Conservation (phyloP, 2,329 filamentous ascomycete genomes). For the Fusarium bactridioides region DNA sequence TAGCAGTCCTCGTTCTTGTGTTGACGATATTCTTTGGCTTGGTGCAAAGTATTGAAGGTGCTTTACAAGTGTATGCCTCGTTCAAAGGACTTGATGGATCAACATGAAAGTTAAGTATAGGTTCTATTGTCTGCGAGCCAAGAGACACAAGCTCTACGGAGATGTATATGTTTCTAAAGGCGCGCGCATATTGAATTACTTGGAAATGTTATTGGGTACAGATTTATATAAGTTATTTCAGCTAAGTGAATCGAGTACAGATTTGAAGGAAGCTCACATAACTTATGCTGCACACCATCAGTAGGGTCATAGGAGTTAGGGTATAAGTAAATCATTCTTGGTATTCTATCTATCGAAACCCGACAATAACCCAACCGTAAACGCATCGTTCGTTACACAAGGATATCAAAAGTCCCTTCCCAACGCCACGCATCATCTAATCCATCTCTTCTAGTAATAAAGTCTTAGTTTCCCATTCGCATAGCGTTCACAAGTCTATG, state of each 20-base stretch:
- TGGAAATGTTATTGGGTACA: accelerated
- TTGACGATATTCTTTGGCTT: conserved; percentile 4
- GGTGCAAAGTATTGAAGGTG: not conserved
- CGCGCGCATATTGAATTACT: not conserved
- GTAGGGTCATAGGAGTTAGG: not conserved
- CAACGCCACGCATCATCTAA: conserved; percentile 23
- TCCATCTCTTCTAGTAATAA: conserved; percentile 1
- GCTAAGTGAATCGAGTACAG: not conserved
- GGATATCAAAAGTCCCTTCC: conserved; percentile 27
- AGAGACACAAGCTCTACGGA: not conserved
- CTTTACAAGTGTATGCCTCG: not conserved
- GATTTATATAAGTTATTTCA: too few species aligned
- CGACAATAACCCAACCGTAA: conserved; percentile 10
- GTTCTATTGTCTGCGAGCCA: not conserved
- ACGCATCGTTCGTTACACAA: conserved; percentile 25
- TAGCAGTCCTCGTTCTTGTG: not conserved
- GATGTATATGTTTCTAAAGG: not conserved
- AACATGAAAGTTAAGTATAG: not conserved
- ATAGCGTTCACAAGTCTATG: conserved; percentile 47
- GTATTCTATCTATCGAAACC: conserved; percentile 19
- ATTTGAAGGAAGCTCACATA: too few species aligned
- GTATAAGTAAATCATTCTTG: not conserved
- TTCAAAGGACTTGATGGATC: not conserved
- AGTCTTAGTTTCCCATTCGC: conserved; percentile 40
- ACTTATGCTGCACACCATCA: too few species aligned